Evolutionary conservation across 768 basidiomycete genomes (phyloP).

Genomic region (Tulasnella sp.): DNA sequence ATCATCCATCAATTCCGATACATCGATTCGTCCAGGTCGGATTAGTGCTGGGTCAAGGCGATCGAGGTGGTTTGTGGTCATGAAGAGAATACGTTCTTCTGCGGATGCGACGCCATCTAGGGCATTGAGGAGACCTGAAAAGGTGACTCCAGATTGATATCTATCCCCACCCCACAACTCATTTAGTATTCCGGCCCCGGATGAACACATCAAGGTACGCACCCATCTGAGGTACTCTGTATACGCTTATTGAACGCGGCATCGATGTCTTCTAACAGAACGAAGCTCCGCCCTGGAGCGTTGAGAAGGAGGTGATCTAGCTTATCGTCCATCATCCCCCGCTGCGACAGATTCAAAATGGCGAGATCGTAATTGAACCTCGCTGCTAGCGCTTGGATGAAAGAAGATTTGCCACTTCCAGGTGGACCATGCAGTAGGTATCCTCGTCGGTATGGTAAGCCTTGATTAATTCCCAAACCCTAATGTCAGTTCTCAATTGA

Average conservation of each 20-base stretch:
- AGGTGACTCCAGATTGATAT: conserved; percentile 91
- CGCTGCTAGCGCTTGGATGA: conserved; percentile 94
- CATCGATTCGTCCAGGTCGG: conserved; percentile 89
- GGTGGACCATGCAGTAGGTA: conserved; percentile 94
- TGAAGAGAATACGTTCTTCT: conserved; percentile 95
- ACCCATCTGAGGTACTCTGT: conserved; percentile 90
- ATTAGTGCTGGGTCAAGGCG: conserved; percentile 88
- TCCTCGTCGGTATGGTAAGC: conserved; percentile 93
- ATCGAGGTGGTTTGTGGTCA: conserved; percentile 96
- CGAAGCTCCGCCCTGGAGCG: conserved; percentile 82
- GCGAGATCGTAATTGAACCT: conserved; percentile 91
- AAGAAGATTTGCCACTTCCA: conserved; percentile 96
- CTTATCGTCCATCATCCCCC: conserved; percentile 94
- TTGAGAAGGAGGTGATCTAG: conserved; percentile 87
- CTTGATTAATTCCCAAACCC: conserved; percentile 32
- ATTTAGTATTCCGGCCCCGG: not conserved
- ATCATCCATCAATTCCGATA: conserved; percentile 75
- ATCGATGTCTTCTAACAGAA: conserved; percentile 96
- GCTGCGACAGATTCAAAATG: conserved; percentile 87
- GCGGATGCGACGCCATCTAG: conserved; percentile 96
- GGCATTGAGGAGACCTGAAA: conserved; percentile 94
- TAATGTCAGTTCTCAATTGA: too few relatives aligned
- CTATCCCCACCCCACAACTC: conserved; percentile 32
- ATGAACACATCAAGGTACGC: conserved; percentile 25
- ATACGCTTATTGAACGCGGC: conserved; percentile 92